These are phyloP conservation scores for Syncephalastrum racemosum DNA, from an alignment of 371 early-diverging fungal genomes.

Conservation along the genomic window DNA sequence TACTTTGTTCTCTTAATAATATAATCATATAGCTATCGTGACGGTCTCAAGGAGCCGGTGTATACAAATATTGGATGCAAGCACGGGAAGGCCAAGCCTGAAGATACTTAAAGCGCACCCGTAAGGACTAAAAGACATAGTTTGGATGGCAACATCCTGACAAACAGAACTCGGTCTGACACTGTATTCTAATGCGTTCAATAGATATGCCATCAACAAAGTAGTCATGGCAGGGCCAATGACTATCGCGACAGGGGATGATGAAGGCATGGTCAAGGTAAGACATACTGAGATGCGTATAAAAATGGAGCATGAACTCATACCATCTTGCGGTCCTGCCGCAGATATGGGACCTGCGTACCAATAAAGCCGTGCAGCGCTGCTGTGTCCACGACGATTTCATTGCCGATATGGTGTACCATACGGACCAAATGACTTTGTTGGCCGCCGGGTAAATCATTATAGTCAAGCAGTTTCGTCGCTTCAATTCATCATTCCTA, in stretches of 20 bases:
- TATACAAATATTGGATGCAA: slow-evolving; percentile 68
- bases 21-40: slow-evolving; percentile 46
- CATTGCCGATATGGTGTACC: slow-evolving; percentile 77
- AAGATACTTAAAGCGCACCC: slow-evolving; percentile 73
- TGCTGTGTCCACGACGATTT: slow-evolving; percentile 83
- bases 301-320: not conserved
- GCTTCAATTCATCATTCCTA: too few relatives aligned
- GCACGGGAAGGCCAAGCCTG: slow-evolving; percentile 59
- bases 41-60: slow-evolving; percentile 78
- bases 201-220: slow-evolving; percentile 74
- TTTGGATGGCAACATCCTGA: too few relatives aligned
- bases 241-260: slow-evolving; percentile 84
- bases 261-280: slow-evolving; percentile 80
- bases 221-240: slow-evolving; percentile 62
- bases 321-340: slow-evolving; percentile 7
- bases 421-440: slow-evolving; percentile 58
- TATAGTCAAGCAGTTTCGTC: too few relatives aligned
- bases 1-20: too few relatives aligned
- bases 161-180: too few relatives aligned
- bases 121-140: slow-evolving; percentile 34
- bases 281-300: not conserved
- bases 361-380: slow-evolving; percentile 59
- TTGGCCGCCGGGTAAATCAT: slow-evolving; percentile 59
- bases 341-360: slow-evolving; percentile 80
- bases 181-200: not conserved